Conservation (phyloP, 2,329 filamentous ascomycete genomes). For the Ceratocystis harringtonii region DNA sequence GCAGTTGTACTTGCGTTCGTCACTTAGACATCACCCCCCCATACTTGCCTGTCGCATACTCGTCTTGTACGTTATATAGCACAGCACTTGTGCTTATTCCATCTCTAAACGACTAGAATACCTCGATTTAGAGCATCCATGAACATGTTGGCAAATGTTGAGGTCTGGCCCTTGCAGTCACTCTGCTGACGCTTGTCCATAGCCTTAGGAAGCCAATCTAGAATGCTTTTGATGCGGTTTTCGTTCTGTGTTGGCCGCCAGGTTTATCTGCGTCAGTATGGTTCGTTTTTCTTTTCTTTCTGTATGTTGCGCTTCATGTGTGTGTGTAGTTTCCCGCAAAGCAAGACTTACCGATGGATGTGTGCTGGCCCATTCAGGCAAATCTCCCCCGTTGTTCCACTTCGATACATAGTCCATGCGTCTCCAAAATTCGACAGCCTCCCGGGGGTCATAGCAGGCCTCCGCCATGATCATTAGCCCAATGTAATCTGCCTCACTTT, state of each 20-base stretch:
- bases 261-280: neutral
- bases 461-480: slow-evolving; percentile 72
- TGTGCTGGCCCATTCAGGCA: slow-evolving; percentile 60
- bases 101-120: slow-evolving; percentile 8
- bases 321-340: neutral
- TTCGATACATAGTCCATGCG: slow-evolving; percentile 43
- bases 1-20: neutral
- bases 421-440: slow-evolving; percentile 51
- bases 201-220: slow-evolving; percentile 45
- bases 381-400: slow-evolving; percentile 28
- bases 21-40: too few relatives aligned
- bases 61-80: too few relatives aligned
- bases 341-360: slow-evolving; percentile 50
- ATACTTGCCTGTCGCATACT: too few relatives aligned
- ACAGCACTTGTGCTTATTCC: too few relatives aligned
- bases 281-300: neutral
- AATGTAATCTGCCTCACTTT: slow-evolving; percentile 66
- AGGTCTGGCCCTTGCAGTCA: slow-evolving; percentile 36
- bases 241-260: slow-evolving; percentile 32
- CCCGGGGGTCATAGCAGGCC: slow-evolving; percentile 57
- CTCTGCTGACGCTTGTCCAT: slow-evolving; percentile 38
- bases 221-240: slow-evolving; percentile 49
- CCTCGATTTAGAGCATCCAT: slow-evolving; percentile 28
- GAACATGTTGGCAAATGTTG: slow-evolving; percentile 39
- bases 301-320: neutral